Evolutionary conservation across 1,139 yeast genomes (phyloP).

Genomic region (Pneumocystis jirovecii): DNA sequence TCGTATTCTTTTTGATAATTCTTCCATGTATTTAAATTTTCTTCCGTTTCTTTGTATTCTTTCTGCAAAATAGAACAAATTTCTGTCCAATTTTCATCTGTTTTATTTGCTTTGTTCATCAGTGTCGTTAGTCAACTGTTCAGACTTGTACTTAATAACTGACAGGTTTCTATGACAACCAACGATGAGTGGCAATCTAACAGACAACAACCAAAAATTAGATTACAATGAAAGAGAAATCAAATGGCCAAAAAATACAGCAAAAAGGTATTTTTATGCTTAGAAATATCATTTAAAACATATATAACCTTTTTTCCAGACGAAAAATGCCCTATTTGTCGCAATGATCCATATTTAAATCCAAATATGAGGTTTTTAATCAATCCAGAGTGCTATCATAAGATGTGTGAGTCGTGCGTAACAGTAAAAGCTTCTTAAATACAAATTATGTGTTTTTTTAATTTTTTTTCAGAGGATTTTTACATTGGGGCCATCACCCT

Average conservation of each 20-base stretch:
- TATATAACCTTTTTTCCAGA: neutral
- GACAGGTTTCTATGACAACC: too few species aligned
- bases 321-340: conserved; percentile 87
- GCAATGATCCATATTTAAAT: conserved; percentile 82
- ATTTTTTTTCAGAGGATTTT: conserved; percentile 25
- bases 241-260: neutral
- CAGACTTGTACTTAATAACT: too few species aligned
- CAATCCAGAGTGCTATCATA: conserved; percentile 94
- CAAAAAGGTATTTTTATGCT: neutral
- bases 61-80: neutral
- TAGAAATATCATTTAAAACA: neutral
- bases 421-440: conserved; percentile 37
- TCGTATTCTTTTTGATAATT: neutral
- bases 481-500: conserved; percentile 88
- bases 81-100: neutral
- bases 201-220: neutral
- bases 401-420: conserved; percentile 96
- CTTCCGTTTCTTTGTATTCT: neutral
- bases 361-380: conserved; percentile 87
- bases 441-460: neutral
- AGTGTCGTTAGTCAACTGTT: neutral
- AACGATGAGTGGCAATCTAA: neutral
- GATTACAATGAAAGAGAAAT: neutral
- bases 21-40: neutral
- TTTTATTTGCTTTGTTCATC: neutral